Base-by-base conservation (phyloP, 164 flowering plant genomes). In the Berberis thunbergii region DNA sequence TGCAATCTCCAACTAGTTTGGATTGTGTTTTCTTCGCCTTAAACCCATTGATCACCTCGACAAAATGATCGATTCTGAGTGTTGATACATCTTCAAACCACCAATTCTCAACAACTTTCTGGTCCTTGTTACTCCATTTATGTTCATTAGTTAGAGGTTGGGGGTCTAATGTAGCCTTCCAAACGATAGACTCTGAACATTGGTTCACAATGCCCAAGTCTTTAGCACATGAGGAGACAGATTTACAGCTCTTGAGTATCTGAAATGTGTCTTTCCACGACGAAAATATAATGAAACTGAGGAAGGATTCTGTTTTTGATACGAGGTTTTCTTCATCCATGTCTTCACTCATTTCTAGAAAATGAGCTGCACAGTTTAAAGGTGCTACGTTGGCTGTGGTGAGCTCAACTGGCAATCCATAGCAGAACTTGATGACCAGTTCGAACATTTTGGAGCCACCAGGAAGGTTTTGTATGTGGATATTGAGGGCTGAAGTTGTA, bases 341-440 rank as follows among this genome's bases (percentile, higher is more conserved):
- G 52, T 94, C 97, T 75, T 91, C 97, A 41, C 96, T 91, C 98
- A 88, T 94, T 67, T 94, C 96, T 0, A 88, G 77, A 61, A 83
- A 88, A 81, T 91, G 95, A 2, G 98, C 95, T 1, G 96, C 89
- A 72, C 97, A 85, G 68, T 93, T 73, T 5, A 93, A 84, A 45
- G 87, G 89, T 0, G 97, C 84, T 57, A 93, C 88, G 66, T 90
- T 90, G 11, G 88, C 70, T 45, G 97, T 89, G 9, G 91, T 86
- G 9, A 85, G 84, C 77, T 90, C 91, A 54, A 88, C 81, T 0
- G 92, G 87, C 44, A 86, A 70, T 1, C 97, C 94, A 46, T 90
- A 93, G 75, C 96, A 90, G 85, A 93, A 88, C 62, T 87, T 82
- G 3, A 39, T 55, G 39, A 41, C 55, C 8, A 62, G 55, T n/a